A percentile compares a stretch with the other conserved stretches of the same genome.
Conservation (phyloP, 441 rosid genomes). For the Corymbia citriodora region DNA sequence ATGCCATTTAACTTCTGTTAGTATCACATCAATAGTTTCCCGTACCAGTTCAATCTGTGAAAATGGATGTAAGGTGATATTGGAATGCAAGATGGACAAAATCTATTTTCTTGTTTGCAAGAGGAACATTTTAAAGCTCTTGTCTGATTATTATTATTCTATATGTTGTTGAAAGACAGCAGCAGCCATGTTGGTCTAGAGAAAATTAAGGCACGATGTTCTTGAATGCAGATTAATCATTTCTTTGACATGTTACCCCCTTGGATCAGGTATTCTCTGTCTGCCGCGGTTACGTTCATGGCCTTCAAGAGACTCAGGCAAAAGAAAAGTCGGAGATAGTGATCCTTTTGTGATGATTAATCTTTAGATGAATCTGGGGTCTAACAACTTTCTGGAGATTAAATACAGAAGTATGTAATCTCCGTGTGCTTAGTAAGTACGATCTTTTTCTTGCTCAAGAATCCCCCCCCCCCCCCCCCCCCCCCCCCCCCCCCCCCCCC, state of each 20-base stretch:
- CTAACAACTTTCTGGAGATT: neutral
- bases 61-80: neutral
- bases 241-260: neutral
- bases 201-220: neutral
- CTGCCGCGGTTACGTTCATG: slow-evolving; percentile 95
- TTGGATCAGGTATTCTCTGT: slow-evolving; percentile 79
- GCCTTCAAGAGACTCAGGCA: slow-evolving; percentile 76
- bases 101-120: neutral
- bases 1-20: neutral
- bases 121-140: too few relatives aligned
- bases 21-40: neutral
- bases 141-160: too few relatives aligned
- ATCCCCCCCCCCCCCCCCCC: neutral
- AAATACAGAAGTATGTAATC: neutral
- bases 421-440: neutral
- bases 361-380: neutral
- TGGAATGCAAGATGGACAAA: neutral
- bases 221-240: neutral
- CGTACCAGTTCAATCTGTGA: neutral
- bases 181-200: neutral
- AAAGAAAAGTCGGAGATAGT: slow-evolving; percentile 37
- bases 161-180: neutral
- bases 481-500: neutral
- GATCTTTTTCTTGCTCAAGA: neutral
- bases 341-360: neutral